These are phyloP conservation scores for Balansia obtecta DNA, from an alignment of 2,329 filamentous ascomycete genomes.

Conservation along the genomic window DNA sequence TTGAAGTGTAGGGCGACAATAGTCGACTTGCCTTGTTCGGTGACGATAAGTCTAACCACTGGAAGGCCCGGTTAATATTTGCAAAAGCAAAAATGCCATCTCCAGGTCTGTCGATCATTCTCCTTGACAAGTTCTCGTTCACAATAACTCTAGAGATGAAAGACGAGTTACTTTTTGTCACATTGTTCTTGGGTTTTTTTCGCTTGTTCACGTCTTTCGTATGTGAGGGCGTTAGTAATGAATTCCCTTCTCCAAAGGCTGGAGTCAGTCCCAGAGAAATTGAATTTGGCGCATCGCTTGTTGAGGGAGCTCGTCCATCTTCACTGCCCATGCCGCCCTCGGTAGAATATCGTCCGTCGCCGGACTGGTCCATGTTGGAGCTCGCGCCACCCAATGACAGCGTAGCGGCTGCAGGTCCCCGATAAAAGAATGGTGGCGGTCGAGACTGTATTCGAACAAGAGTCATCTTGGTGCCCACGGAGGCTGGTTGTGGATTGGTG, in stretches of 20 bases:
- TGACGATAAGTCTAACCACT: slow-evolving; percentile 87
- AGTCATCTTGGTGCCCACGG: slow-evolving; percentile 72
- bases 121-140: slow-evolving; percentile 69
- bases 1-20: neutral
- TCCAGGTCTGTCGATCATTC: slow-evolving; percentile 61
- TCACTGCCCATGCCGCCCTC: slow-evolving; percentile 48
- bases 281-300: slow-evolving; percentile 34
- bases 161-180: slow-evolving; percentile 95
- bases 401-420: slow-evolving; percentile 37
- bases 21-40: slow-evolving; percentile 45
- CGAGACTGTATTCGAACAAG: slow-evolving; percentile 59
- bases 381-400: slow-evolving; percentile 30
- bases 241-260: slow-evolving; percentile 78
- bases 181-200: slow-evolving; percentile 94
- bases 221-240: slow-evolving; percentile 49
- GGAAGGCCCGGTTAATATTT: slow-evolving; percentile 89
- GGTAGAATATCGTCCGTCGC: slow-evolving; percentile 46
- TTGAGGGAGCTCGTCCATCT: slow-evolving; percentile 39
- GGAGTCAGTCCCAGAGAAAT: slow-evolving; percentile 38
- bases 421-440: slow-evolving; percentile 42
- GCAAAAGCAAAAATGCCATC: slow-evolving; percentile 85
- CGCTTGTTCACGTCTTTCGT: slow-evolving; percentile 67
- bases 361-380: slow-evolving; percentile 47
- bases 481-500: slow-evolving; percentile 73
- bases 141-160: slow-evolving; percentile 96